Evolutionary conservation across 106 monocot species (phyloP), one percentile per base, ranked within the genome.

Genomic region (Chionographis japonica): DNA sequence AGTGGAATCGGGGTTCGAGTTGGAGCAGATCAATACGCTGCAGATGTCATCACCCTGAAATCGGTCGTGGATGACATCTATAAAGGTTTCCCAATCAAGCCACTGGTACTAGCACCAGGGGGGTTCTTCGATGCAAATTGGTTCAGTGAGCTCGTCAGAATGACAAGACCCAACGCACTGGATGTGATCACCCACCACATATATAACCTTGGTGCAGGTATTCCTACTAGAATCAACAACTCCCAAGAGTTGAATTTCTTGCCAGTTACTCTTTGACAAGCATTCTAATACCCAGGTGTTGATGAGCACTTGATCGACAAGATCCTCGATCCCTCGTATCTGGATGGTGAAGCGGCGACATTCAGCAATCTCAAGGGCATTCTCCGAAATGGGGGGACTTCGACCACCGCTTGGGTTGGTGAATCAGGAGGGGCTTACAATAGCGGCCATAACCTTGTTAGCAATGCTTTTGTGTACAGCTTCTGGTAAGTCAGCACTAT

Each of bases 161-260:
- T 69, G 65, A 85, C 82, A 27, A 92, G 84, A 72, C 83, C 95
- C 4, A 67, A 72, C 64, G 76, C 67, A 7, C 19, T 97, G 68
- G 87, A 97, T 79, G 89, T 79, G 12, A 74, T 92, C 68, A 97
- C 89, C 51, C 95, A 97, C 74, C 95, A 97, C 65, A 97, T 97
- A 27, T 97, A 97, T 64, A 97, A 89, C 60, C 84, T 92, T 11
- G 95, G 95, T 39, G 78, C 89, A 79, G 95, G 97, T 92, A 82
- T 58, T 12, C 46, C 11, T 41, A 54, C 3, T 18, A 56, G 60
- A 14, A 14, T 12, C 2, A 3, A 14, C 59, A 20, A 50, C 11
- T 52, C 39, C 42, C 60, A 35, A 27, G 46, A 46, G 6, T 42
- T n/a, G 20, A 53, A 35, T 6, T 50, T 56, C 54, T 19, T 35